Evolutionary conservation across 208 protist genomes (phyloP), one percentile per base, ranked within the genome.

Genomic region (Crithidia fasciculata): DNA sequence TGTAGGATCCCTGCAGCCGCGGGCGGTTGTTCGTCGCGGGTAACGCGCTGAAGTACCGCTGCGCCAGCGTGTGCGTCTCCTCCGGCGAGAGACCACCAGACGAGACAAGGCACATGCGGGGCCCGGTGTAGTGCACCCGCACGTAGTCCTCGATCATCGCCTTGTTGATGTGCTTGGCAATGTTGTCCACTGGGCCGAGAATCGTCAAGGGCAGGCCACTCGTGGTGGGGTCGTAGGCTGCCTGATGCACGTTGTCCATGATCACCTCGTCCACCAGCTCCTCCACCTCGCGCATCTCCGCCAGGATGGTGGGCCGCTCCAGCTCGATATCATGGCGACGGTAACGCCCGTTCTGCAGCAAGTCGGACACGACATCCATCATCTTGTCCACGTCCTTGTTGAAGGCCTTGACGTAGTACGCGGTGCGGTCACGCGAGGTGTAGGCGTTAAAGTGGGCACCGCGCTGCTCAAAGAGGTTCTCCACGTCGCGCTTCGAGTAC

Each of bases 401-500:
- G 70, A 99, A 95, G 28, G 92, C 94, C 81, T 98, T 96, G 55
- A 98, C 91, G 79, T 99, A 99, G 85, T 99, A 99, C 18, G 96
- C 97, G 16, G 96, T 98, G 53, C 96, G 96, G 78, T 99, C 99
- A 53, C 99, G 94, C 12, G 96, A 98, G 28, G 98, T 99, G 90
- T 99, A 99, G n/a, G 99, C 99, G 84, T 99, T 99, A 56, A 99
- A 98, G 73, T 98, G 95, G 12, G 90, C 98, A 16, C 99, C 99
- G 72, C 97, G 98, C 52, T 98, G 93, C 91, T 99, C 98, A 58
- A 99, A 95, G 50, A 97, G 75, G 40, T 81, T 66, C 83, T 99
- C 98, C 60, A 99, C 87, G n/a, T 95, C 85, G 15, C 81, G 41
- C 76, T 96, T 93, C 6, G 95, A 93, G 73, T 98, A 97, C 36